phyloP scores from a whole-genome alignment of 352 stramenopile genomes.

The Phytophthora parvispora region DNA sequence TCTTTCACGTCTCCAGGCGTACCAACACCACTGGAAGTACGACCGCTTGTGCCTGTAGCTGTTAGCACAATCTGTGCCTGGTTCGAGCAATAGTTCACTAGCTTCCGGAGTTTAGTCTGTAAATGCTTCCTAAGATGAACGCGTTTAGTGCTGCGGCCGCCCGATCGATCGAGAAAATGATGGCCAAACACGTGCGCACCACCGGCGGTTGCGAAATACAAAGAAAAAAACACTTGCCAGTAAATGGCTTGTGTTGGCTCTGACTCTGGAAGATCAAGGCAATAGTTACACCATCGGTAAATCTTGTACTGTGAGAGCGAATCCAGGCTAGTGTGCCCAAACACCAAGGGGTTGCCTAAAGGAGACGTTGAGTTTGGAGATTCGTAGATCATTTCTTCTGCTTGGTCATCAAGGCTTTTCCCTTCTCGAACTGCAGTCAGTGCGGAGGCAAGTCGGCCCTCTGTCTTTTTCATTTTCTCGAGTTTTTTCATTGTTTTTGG shows the following conservation, averaged over 20 bases:
- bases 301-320: conserved; percentile 74
- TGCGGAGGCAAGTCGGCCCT: conserved; percentile 62
- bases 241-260: conserved; percentile 68
- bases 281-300: conserved; percentile 78
- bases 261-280: conserved; percentile 60
- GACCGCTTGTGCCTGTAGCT: conserved; percentile 21
- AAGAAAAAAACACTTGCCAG: conserved; percentile 78
- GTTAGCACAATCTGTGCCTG: conserved; percentile 74
- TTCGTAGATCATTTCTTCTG: conserved; percentile 29
- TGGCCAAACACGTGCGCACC: conserved; percentile 68
- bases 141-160: conserved; percentile 41
- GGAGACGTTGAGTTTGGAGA: neutral
- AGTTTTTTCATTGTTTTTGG: conserved; percentile 84
- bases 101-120: conserved; percentile 60
- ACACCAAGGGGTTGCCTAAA: conserved; percentile 31
- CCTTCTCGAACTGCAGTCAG: conserved; percentile 40
- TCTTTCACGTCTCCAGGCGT: conserved; percentile 47
- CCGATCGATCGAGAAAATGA: conserved; percentile 65
- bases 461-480: conserved; percentile 78
- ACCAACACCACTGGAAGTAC: conserved; percentile 2
- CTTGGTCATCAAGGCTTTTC: conserved; percentile 24
- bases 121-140: conserved; percentile 62
- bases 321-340: conserved; percentile 65
- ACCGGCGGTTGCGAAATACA: conserved; percentile 72
- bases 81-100: conserved; percentile 73